Conservation (phyloP, 2,329 filamentous ascomycete species). For the Colletotrichum eleusines region DNA sequence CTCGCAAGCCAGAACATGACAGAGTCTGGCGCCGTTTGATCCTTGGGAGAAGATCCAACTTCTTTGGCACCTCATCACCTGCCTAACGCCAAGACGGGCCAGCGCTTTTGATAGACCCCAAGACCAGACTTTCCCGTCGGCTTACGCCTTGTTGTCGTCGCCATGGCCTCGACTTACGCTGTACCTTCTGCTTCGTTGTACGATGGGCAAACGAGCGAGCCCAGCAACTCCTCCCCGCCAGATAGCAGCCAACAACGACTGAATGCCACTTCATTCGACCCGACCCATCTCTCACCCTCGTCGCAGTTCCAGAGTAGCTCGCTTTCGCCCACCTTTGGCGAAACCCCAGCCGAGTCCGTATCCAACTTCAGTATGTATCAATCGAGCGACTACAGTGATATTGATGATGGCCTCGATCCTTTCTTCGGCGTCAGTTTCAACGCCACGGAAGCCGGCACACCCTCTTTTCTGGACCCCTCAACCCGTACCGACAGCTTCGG, state of each 20-base stretch:
- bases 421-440: conserved; percentile 65
- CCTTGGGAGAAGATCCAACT: conserved; percentile 14
- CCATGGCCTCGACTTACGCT: conserved; percentile 60
- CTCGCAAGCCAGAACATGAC: conserved; percentile 32
- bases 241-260: conserved; percentile 43
- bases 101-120: not conserved
- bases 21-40: conserved; percentile 15
- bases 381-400: conserved; percentile 62
- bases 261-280: conserved; percentile 51
- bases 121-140: not conserved
- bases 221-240: conserved; percentile 49
- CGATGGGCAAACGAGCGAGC: conserved; percentile 51
- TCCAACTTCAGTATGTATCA: conserved; percentile 62
- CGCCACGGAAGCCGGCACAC: conserved; percentile 55
- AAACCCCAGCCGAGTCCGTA: conserved; percentile 61
- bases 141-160: conserved; percentile 44
- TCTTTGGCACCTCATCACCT: conserved; percentile 18
- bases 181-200: conserved; percentile 56
- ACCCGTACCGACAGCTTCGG: conserved; percentile 40
- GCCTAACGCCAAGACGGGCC: conserved; percentile 3
- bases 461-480: conserved; percentile 58
- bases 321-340: conserved; percentile 54
- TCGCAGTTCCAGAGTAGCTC: conserved; percentile 56
- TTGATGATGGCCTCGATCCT: conserved; percentile 59
- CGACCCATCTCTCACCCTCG: conserved; percentile 58